A percentile compares a stretch with the other conserved stretches of the same genome.
Evolutionary conservation across 192 early-diverging fungal genomes (phyloP).

Genomic region (Rhizophagus clarus): DNA sequence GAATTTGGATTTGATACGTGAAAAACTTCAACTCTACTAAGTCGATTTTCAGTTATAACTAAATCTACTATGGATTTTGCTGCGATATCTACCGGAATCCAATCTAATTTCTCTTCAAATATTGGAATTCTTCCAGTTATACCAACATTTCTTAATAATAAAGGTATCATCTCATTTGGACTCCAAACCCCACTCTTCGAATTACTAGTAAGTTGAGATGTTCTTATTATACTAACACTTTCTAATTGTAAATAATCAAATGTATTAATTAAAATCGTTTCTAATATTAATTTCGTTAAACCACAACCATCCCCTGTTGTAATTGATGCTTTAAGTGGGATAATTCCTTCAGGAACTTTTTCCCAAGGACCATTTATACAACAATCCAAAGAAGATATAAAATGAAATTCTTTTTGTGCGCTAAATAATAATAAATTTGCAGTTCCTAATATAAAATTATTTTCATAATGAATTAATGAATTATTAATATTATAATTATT

Average conservation of each 20-base stretch:
- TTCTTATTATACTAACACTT: neutral
- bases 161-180: constrained; percentile 6
- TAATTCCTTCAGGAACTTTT: constrained; percentile 5
- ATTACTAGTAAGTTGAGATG: neutral
- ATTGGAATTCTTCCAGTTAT: neutral
- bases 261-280: constrained; percentile 6
- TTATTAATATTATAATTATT: neutral
- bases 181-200: neutral
- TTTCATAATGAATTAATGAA: neutral
- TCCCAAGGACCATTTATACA: constrained; percentile 13
- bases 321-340: constrained; percentile 2
- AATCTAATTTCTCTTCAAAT: constrained; percentile 12
- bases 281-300: neutral
- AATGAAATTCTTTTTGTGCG: constrained; percentile 19
- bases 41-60: neutral
- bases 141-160: constrained; percentile 14
- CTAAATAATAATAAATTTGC: constrained; percentile 21
- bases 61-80: constrained; percentile 18
- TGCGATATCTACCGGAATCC: constrained; percentile 8
- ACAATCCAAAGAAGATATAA: constrained; percentile 1
- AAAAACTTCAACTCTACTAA: neutral
- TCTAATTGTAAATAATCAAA: constrained; percentile 19
- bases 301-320: constrained; percentile 1
- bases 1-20: constrained; percentile 5
- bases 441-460: neutral